Conservation (phyloP, 1,284 basidiomycete genomes). For the Lignosus rhinocerotis region DNA sequence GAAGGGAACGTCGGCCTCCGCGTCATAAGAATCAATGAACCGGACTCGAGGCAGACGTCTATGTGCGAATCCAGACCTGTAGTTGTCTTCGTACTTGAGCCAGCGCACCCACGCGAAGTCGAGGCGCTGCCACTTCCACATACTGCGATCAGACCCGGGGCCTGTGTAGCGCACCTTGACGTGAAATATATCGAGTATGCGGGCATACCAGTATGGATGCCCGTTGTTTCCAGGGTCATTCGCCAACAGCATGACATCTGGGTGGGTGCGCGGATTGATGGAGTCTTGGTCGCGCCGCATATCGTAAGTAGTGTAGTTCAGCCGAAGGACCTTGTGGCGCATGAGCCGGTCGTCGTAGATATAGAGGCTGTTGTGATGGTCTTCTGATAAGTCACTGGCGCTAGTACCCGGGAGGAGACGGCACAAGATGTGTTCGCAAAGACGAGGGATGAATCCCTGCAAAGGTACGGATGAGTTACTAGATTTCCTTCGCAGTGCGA, state of each 20-base stretch:
- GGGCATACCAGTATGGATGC: constrained; percentile 17
- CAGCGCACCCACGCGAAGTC: constrained; percentile 33
- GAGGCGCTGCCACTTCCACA: constrained; percentile 3
- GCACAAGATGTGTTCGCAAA: constrained; percentile 27
- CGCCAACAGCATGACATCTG: constrained; percentile 30
- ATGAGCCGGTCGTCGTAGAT: constrained; percentile 29
- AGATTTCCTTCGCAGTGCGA: no score
- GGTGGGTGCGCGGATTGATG: constrained; percentile 33
- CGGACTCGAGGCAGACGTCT: constrained; percentile 7
- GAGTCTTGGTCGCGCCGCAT: constrained; percentile 35
- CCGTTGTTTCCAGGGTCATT: no score
- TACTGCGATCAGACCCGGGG: neutral
- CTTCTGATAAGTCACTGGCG: neutral
- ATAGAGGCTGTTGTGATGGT: constrained; percentile 2
- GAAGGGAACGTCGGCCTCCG: constrained; percentile 9
- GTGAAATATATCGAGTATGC: constrained; percentile 36
- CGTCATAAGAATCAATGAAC: constrained; percentile 6
- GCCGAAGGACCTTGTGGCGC: constrained; percentile 22
- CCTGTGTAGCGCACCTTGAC: neutral
- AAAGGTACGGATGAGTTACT: no score
- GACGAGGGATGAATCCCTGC: no score
- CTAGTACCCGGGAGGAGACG: constrained; percentile 17
- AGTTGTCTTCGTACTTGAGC: constrained; percentile 16
- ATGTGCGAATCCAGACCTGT: neutral
- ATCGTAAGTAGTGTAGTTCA: constrained; percentile 38